These are phyloP conservation scores for Sporormia fimetaria DNA, from an alignment of 495 filamentous ascomycete genomes.

Conservation along the genomic window DNA sequence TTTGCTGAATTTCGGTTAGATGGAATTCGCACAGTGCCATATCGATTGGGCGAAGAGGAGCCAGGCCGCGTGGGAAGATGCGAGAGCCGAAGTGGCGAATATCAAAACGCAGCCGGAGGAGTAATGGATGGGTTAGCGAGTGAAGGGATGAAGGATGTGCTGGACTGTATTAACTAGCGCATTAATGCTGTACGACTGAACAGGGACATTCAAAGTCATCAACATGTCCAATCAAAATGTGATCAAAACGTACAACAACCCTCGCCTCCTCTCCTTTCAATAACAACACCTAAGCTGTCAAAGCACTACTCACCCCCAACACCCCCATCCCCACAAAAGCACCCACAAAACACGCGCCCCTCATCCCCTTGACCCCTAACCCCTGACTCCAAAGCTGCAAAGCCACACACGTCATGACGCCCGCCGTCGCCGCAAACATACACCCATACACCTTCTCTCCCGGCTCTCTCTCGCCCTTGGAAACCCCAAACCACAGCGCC, in stretches of 20 bases:
- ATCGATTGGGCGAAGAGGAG: conserved; percentile 98
- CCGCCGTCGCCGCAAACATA: conserved; percentile 72
- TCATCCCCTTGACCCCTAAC: conserved; percentile 66
- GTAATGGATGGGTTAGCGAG: no score
- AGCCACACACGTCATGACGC: conserved; percentile 89
- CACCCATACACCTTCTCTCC: conserved; percentile 70
- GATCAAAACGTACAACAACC: no score
- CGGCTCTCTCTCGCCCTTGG: conserved; percentile 37
- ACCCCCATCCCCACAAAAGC: conserved; percentile 85
- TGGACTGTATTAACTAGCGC: no score
- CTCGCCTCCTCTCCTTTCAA: not conserved
- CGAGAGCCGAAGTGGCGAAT: conserved; percentile 82
- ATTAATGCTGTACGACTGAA: no score
- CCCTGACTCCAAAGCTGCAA: conserved; percentile 83
- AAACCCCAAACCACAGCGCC: conserved; percentile 62
- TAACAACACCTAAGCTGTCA: conserved; percentile 44
- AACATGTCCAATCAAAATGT: no score
- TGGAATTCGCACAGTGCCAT: conserved; percentile 86
- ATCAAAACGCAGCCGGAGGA: conserved; percentile 40
- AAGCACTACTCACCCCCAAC: conserved; percentile 73
- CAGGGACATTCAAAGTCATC: no score
- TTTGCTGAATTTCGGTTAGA: conserved; percentile 38
- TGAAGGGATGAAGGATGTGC: no score
- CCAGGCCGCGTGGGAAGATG: conserved; percentile 91
- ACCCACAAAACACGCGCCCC: conserved; percentile 67